Percentiles rank a stretch among this genome's conserved stretches.
Evolutionary conservation across 2,329 filamentous ascomycete genomes (phyloP).

Genomic region (Pseudopithomyces chartarum): DNA sequence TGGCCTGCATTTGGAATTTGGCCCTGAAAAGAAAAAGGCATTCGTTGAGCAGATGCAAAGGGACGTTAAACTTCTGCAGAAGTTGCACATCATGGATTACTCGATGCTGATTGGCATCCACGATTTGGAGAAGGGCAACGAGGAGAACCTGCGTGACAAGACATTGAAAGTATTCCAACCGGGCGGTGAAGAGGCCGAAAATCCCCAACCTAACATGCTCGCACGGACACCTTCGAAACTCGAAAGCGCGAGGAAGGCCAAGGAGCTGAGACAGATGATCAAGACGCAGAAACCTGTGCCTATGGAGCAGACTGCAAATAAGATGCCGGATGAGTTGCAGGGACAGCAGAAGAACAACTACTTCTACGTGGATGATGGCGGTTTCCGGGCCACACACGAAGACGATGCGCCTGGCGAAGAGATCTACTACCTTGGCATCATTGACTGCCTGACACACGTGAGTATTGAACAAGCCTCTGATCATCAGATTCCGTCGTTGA

Average conservation of each 20-base stretch:
- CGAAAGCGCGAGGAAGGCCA: slow-evolving; percentile 87
- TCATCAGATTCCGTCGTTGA: slow-evolving; percentile 23
- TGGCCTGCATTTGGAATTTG: slow-evolving; percentile 84
- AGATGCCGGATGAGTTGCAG: slow-evolving; percentile 86
- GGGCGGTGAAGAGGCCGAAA: slow-evolving; percentile 65
- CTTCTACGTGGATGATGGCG: slow-evolving; percentile 94
- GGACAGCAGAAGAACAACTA: slow-evolving; percentile 72
- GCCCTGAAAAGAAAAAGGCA: slow-evolving; percentile 81
- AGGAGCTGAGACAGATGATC: slow-evolving; percentile 88
- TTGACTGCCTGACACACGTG: slow-evolving; percentile 96
- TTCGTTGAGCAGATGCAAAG: slow-evolving; percentile 88
- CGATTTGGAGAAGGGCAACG: slow-evolving; percentile 86
- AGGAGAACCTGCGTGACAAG: slow-evolving; percentile 89
- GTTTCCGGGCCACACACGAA: slow-evolving; percentile 90
- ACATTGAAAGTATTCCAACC: slow-evolving; percentile 94
- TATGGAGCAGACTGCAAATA: slow-evolving; percentile 78
- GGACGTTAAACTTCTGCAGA: slow-evolving; percentile 86
- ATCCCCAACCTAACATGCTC: slow-evolving; percentile 66
- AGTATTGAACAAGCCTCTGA: slow-evolving; percentile 49
- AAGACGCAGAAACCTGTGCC: slow-evolving; percentile 93
- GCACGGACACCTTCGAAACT: slow-evolving; percentile 91
- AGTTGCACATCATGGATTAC: slow-evolving; percentile 97
- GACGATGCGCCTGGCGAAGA: slow-evolving; percentile 83
- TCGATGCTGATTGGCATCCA: slow-evolving; percentile 94
- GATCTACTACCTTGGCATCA: slow-evolving; percentile 97